Percentiles rank a stretch among this genome's conserved stretches.
These are phyloP conservation scores for Athelia sp. DNA, from an alignment of 1,284 basidiomycete genomes.

Conservation along the genomic window DNA sequence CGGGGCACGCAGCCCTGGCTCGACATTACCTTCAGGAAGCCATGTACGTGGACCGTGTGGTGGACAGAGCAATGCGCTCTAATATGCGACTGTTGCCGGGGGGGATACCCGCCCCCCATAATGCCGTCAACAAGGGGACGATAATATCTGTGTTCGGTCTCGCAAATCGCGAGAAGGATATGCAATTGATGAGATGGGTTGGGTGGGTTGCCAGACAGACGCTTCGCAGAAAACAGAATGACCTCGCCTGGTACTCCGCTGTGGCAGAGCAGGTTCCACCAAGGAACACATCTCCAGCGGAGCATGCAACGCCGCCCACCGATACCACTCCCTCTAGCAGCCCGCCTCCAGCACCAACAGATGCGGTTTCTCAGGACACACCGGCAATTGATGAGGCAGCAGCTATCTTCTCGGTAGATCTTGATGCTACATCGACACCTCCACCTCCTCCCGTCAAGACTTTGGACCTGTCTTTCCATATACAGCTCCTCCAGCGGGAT, in stretches of 20 bases:
- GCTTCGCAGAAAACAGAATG: constrained; percentile 39
- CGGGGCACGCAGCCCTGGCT: constrained; percentile 44
- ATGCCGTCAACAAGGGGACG: constrained; percentile 49
- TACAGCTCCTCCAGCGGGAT: constrained; percentile 49
- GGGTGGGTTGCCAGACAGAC: constrained; percentile 35
- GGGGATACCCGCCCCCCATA: constrained; percentile 41
- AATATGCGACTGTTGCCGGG: constrained; percentile 16
- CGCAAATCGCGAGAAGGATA: constrained; percentile 52
- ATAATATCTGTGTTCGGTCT: constrained; percentile 51
- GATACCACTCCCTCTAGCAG: not conserved
- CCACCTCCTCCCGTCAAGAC: constrained; percentile 25
- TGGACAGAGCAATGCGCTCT: constrained; percentile 25
- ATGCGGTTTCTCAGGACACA: no score
- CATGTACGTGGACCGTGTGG: constrained; percentile 38
- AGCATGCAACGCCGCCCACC: not conserved
- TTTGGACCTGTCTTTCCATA: constrained; percentile 52
- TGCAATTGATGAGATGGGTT: constrained; percentile 55
- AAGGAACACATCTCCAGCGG: constrained; percentile 3
- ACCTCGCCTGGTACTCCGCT: constrained; percentile 38
- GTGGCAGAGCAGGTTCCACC: constrained; percentile 18
- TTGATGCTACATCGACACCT: constrained; percentile 16
- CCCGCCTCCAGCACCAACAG: not conserved
- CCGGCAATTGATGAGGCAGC: constrained; percentile 5
- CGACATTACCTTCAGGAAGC: constrained; percentile 70
- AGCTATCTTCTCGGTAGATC: constrained; percentile 26